These are phyloP conservation scores for Boletus tylopilopsis DNA, from an alignment of 768 basidiomycete species.

Conservation along the genomic window DNA sequence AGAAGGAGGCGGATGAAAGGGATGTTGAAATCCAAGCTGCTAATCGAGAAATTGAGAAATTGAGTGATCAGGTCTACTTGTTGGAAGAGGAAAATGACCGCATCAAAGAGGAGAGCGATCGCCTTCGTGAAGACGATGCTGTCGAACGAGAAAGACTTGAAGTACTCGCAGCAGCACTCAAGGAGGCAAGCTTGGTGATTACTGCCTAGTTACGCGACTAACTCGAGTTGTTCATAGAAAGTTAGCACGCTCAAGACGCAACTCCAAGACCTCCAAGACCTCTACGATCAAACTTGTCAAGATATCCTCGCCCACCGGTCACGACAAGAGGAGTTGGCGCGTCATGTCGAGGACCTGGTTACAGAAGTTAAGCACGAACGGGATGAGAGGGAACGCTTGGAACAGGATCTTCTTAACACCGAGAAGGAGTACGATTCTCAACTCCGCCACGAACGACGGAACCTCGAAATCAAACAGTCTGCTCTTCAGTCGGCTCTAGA, in stretches of 20 bases:
- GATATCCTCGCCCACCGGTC: conserved; percentile 67
- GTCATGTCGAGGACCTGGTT: conserved; percentile 70
- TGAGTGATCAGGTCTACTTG: conserved; percentile 76
- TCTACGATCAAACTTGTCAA: conserved; percentile 58
- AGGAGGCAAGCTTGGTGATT: conserved; percentile 54
- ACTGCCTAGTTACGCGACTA: not conserved
- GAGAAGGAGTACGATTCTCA: conserved; percentile 63
- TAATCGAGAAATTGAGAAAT: conserved; percentile 73
- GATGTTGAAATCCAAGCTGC: conserved; percentile 72
- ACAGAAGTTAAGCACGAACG: conserved; percentile 58
- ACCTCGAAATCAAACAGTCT: conserved; percentile 66
- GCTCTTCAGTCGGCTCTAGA: conserved; percentile 60
- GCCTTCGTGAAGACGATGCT: conserved; percentile 65
- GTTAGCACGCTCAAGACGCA: conserved; percentile 58
- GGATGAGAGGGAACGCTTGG: conserved; percentile 48
- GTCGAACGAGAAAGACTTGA: conserved; percentile 69
- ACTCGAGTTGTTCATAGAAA: conserved; percentile 49
- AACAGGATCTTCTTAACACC: conserved; percentile 52
- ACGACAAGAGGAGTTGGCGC: conserved; percentile 74
- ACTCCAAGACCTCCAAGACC: conserved; percentile 59
- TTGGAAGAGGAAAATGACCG: conserved; percentile 86
- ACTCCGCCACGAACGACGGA: conserved; percentile 55
- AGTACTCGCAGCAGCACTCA: conserved; percentile 65
- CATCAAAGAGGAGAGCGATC: conserved; percentile 65
- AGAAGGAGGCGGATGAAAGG: conserved; percentile 74